Conservation (phyloP, 2,329 filamentous ascomycete species). For the Colletotrichum viniferum region DNA sequence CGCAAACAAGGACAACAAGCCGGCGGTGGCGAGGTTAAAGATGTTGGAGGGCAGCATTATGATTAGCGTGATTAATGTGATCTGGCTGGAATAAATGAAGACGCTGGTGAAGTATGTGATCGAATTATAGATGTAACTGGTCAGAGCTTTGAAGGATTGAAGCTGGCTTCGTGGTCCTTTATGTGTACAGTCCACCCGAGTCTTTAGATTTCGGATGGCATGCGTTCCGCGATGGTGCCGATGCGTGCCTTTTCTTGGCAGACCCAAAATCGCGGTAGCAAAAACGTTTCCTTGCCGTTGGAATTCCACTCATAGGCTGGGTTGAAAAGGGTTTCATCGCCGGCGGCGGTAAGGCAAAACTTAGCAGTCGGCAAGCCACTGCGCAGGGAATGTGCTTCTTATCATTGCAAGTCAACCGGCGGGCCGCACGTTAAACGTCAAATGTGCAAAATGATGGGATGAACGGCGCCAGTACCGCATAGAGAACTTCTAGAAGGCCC, state of each 20-base stretch:
- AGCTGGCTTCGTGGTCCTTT: not conserved
- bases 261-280: not conserved
- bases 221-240: not conserved
- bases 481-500: not conserved
- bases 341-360: not conserved
- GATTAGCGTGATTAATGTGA: not conserved
- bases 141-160: not conserved
- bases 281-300: not conserved
- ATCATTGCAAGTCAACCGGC: not conserved
- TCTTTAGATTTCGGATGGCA: not conserved
- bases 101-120: not conserved
- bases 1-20: not conserved
- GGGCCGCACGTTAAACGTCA: not conserved
- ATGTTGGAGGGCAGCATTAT: not conserved
- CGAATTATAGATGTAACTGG: too few species aligned
- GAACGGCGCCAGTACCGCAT: not conserved
- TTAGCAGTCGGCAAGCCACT: not conserved
- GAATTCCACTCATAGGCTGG: not conserved
- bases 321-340: not conserved
- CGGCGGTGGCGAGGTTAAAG: not conserved
- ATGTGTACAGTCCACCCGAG: not conserved
- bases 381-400: not conserved
- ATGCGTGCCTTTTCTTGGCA: not conserved
- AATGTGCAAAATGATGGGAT: not conserved
- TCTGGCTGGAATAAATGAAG: not conserved